Evolutionary conservation across 257 asterid species (phyloP).

Genomic region (Datura wrightii): DNA sequence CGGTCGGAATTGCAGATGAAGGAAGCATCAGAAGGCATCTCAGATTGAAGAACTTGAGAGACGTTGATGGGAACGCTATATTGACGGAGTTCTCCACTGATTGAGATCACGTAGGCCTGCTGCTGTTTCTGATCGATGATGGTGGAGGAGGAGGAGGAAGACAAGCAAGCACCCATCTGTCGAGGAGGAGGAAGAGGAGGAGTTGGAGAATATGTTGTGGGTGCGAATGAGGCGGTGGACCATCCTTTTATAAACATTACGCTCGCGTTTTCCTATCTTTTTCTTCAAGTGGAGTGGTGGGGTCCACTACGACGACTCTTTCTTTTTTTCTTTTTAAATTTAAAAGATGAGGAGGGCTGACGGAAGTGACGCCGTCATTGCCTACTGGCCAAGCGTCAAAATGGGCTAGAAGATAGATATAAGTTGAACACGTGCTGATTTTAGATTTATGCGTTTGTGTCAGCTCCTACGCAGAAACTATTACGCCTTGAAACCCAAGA

Average conservation of each 20-base stretch:
- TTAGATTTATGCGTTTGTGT: background rate
- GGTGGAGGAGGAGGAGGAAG: constrained; percentile 49
- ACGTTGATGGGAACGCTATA: constrained; percentile 51
- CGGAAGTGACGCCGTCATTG: background rate
- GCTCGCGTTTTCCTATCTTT: background rate
- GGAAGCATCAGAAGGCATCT: constrained; percentile 31
- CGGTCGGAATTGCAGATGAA: constrained; percentile 73
- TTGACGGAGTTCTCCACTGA: constrained; percentile 55
- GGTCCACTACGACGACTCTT: constrained; percentile 8
- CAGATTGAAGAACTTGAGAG: constrained; percentile 50
- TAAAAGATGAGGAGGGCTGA: background rate
- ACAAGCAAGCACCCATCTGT: constrained; percentile 59
- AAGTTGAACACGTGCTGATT: background rate
- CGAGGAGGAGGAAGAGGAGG: no score
- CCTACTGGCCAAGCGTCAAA: background rate
- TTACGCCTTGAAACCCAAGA: background rate
- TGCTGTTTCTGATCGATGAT: background rate
- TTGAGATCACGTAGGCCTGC: constrained; percentile 50
- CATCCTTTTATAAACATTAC: background rate
- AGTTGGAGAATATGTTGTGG: no score
- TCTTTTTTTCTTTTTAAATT: background rate
- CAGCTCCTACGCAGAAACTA: constrained; percentile 1
- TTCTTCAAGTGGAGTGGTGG: background rate
- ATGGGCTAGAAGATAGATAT: background rate
- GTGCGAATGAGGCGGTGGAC: constrained; percentile 17